Evolutionary conservation across 2,329 filamentous ascomycete species (phyloP).

Genomic region (Phaeoacremonium minimum): DNA sequence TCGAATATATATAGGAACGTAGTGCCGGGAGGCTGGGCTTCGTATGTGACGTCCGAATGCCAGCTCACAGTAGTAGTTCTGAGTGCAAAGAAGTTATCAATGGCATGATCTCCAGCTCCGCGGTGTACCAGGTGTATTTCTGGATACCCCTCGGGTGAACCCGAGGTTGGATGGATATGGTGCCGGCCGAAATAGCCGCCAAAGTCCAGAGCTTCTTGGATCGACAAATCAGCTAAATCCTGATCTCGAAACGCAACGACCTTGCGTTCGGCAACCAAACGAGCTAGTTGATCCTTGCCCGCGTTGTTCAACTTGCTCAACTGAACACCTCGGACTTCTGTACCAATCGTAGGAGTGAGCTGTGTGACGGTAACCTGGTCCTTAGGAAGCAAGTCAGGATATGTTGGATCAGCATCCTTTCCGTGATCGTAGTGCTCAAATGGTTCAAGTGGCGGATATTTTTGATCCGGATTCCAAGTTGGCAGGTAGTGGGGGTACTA

Average conservation of each 20-base stretch:
- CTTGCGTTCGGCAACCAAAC: slow-evolving; percentile 61
- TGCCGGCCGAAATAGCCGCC: slow-evolving; percentile 56
- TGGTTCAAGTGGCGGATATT: slow-evolving; percentile 54
- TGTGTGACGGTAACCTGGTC: slow-evolving; percentile 43
- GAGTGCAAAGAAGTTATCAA: slow-evolving; percentile 54
- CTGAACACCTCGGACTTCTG: slow-evolving; percentile 63
- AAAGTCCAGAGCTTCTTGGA: slow-evolving; percentile 58
- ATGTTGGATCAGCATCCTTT: slow-evolving; percentile 59
- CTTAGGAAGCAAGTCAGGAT: slow-evolving; percentile 56
- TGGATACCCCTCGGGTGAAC: slow-evolving; percentile 61
- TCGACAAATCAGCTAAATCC: slow-evolving; percentile 59
- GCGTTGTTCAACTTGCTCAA: slow-evolving; percentile 56
- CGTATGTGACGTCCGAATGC: slow-evolving; percentile 63
- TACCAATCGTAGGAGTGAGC: slow-evolving; percentile 63
- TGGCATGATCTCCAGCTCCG: slow-evolving; percentile 59
- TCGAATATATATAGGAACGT: slow-evolving; percentile 61
- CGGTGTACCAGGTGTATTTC: slow-evolving; percentile 69
- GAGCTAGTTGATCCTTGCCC: slow-evolving; percentile 65
- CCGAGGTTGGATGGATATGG: slow-evolving; percentile 71
- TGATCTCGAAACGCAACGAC: slow-evolving; percentile 68
- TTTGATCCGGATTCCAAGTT: too few species aligned
- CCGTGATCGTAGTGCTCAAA: slow-evolving; percentile 68
- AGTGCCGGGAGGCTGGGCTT: slow-evolving; percentile 60
- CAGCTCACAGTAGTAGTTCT: slow-evolving; percentile 76
- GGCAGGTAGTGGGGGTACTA: too few species aligned